Percentiles rank a stretch among this genome's conserved stretches.
phyloP scores from a whole-genome alignment of 805 yeast genomes.

The Cyberlindnera mycetangii region DNA sequence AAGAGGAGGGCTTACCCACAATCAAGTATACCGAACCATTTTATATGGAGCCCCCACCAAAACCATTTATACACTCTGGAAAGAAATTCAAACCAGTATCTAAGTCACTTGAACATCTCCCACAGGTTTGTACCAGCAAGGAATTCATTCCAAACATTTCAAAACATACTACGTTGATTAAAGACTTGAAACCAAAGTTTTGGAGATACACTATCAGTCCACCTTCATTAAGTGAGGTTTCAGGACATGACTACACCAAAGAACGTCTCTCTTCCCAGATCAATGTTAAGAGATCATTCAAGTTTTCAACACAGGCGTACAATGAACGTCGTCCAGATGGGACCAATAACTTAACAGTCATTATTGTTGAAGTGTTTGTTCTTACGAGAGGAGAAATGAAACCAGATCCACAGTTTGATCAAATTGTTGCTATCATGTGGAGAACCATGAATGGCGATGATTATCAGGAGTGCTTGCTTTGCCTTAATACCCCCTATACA shows the following conservation, averaged over 20 bases:
- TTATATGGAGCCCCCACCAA: constrained; percentile 48
- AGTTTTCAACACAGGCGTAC: constrained; percentile 35
- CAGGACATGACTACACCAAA: constrained; percentile 22
- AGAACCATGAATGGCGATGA: constrained; percentile 44
- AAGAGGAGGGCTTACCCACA: constrained; percentile 44
- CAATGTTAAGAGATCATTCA: constrained; percentile 41
- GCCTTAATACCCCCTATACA: constrained; percentile 29
- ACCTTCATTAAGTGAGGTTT: constrained; percentile 47
- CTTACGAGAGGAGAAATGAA: constrained; percentile 43
- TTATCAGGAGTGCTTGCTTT: constrained; percentile 34
- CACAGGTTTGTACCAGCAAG: constrained; percentile 27
- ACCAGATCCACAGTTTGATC: constrained; percentile 69
- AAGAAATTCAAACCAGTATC: constrained; percentile 51
- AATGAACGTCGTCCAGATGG: constrained; percentile 37
- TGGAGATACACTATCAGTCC: constrained; percentile 43
- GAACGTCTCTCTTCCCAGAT: constrained; percentile 45
- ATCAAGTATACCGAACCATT: constrained; percentile 61
- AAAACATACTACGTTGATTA: not conserved
- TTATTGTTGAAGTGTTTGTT: constrained; percentile 68
- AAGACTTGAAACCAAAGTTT: constrained; percentile 8
- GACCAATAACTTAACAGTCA: constrained; percentile 49
- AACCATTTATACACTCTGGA: constrained; percentile 67
- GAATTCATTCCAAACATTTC: constrained; percentile 10
- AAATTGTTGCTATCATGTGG: constrained; percentile 63
- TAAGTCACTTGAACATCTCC: constrained; percentile 32